Evolutionary conservation across 1,139 yeast genomes (phyloP).

Genomic region (Yamadazyma triangularis): DNA sequence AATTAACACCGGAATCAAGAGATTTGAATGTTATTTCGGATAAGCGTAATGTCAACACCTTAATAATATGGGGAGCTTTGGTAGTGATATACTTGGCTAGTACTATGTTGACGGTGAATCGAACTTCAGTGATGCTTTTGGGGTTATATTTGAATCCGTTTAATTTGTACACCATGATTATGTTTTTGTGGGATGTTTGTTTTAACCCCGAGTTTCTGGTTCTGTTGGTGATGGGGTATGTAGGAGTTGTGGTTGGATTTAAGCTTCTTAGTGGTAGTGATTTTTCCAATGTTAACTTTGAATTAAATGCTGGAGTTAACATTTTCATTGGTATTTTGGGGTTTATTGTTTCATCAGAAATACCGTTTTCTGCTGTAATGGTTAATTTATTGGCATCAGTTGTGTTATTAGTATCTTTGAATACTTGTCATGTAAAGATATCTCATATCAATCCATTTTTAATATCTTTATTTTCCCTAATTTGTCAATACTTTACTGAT

Average conservation of each 20-base stretch:
- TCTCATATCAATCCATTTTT: not conserved
- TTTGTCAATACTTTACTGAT: not conserved
- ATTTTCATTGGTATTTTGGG: not conserved
- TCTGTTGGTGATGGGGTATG: slow-evolving; percentile 15
- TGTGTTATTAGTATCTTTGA: not conserved
- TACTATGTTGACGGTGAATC: slow-evolving; percentile 16
- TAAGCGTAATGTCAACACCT: too few relatives aligned
- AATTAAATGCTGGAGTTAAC: too few relatives aligned
- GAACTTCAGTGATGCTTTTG: slow-evolving; percentile 20
- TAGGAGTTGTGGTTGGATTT: slow-evolving; percentile 14
- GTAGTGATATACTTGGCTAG: slow-evolving; percentile 14
- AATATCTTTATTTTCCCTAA: not conserved
- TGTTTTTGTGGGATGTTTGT: slow-evolving; percentile 19
- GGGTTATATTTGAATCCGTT: slow-evolving; percentile 25
- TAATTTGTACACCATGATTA: slow-evolving; percentile 22
- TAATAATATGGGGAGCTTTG: too few relatives aligned
- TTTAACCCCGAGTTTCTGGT: slow-evolving; percentile 7
- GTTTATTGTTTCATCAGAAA: too few relatives aligned
- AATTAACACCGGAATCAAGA: too few relatives aligned
- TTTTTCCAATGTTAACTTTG: not conserved
- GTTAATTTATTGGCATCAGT: not conserved
- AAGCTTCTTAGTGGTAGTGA: slow-evolving; percentile 6
- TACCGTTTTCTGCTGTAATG: too few relatives aligned
- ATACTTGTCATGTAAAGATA: not conserved
- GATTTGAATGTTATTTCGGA: too few relatives aligned